Base-by-base conservation (phyloP, 345 rosid species). In the Salix purpurea region DNA sequence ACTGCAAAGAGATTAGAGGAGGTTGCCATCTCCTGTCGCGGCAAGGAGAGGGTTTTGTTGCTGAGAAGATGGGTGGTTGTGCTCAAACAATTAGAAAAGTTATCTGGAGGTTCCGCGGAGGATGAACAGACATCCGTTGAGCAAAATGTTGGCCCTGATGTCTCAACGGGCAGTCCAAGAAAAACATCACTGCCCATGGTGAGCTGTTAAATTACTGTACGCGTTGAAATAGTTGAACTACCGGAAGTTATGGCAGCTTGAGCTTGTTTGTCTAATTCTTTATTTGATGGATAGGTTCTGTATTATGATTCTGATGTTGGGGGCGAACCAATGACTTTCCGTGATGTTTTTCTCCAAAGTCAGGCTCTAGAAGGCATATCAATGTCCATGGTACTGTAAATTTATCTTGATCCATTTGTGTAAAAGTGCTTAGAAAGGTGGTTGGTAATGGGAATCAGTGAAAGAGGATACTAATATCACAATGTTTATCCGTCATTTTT, bases 331-430 rank as follows among this genome's bases (percentile, higher is more conserved):
- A 83, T 96, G 85, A 92, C 83, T 68, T 96, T 96, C 76, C 92
- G 91, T 46, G 94, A 93, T 82, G 94, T 96, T 83, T 96, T 96
- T 74, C 94, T 96, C 68, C 97, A 82, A 80, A 96, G 99, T 83
- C 99, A 96, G 83, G 98, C 99, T 75, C 84, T 96, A 82, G 99
- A 96, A 85, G 94, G 92, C 79, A 90, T 96, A 74, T 85, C 86
- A 15, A 74, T 93, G 79, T 91, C 98, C 69, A 91, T 91, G 98
- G 99, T 93, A 87, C 30, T 83, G 72, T 80, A 70, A 80, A 74
- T 12, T 58, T 74, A 68, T 58, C 36, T 68, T 65, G 19, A 16
- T 23, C 56, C 60, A 64, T 69, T 32, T 76, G 30, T 39, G 26
- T 56, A 54, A 34, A 24, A 36, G 40, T 67, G 32, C 64, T 50